Base-by-base conservation (phyloP, 2,329 filamentous ascomycete genomes). In the Cercospora sesami region DNA sequence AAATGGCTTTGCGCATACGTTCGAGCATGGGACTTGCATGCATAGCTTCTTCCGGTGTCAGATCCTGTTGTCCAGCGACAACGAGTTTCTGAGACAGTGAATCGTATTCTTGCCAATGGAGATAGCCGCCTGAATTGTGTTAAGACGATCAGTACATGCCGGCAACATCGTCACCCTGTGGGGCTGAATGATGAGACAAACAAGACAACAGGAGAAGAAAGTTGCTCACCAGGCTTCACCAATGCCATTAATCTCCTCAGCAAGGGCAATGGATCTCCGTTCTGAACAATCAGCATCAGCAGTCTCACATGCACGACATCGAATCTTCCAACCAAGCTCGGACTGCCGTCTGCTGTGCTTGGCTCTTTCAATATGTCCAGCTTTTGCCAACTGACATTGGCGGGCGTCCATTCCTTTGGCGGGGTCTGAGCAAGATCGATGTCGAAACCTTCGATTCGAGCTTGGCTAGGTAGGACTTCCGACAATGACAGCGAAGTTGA, bases 61-160 rank as follows among this genome's bases (percentile, higher is more conserved):
- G 48, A 12, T 53, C 21, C 3, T 14, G 21, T 53, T 53, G 6
- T 7, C 48, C 48, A 16, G 48, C 55, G 3, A 68, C 30, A 1
- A 70, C 23, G 8, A 72, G 28, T 18, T 60, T 63, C 26, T 69
- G 66, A 1, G 33, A 69, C 8, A 48, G 36, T 10, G 65, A 42
- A 45, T 73, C 63, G 23, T 69, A 72, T 64, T 73, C 72, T 39
- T 72, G 68, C 73, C 73, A 75, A 23, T 75, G 73, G 0, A 75
- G 58, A 48, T 67, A 71, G 14, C 73, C 73, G 10, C 71, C 72
- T 53, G 5, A 12, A 3, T 10, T 21, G 5, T 53, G 3, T 10
- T 6, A 3, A 53, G 48, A 28, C 4, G 23, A 53, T 23, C 21
- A 26, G 48, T 23, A 23, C 12, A 5, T 26, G 2, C 14, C 18